These are phyloP conservation scores for Grosmannia serpens DNA, from an alignment of 2,329 filamentous ascomycete genomes.

Conservation along the genomic window DNA sequence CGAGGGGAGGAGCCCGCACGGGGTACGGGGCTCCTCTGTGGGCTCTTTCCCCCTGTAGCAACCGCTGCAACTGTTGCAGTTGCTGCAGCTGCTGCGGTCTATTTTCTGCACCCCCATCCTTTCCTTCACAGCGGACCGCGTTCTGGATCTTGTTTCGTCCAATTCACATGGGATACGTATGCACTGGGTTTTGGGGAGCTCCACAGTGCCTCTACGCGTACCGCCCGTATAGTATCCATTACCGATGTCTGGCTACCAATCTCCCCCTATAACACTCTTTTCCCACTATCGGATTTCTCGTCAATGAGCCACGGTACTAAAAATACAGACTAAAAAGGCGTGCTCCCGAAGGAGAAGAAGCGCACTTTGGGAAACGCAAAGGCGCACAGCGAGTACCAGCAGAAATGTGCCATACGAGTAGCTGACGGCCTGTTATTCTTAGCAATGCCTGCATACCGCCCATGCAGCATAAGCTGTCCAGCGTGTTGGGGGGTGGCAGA, in stretches of 20 bases:
- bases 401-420: neutral
- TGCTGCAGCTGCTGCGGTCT: too few relatives aligned
- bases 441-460: neutral
- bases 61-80: neutral
- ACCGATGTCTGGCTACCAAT: neutral
- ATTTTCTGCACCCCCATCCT: neutral
- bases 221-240: neutral
- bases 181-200: neutral
- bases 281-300: neutral
- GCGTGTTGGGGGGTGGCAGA: neutral
- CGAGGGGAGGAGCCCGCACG: neutral
- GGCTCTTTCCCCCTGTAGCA: too few relatives aligned
- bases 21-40: neutral
- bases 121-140: neutral
- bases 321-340: neutral
- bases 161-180: neutral
- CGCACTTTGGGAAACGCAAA: too few relatives aligned
- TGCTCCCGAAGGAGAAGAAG: neutral
- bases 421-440: neutral
- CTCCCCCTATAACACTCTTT: neutral
- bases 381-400: neutral
- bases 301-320: neutral
- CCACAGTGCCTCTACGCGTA: neutral
- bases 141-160: neutral
- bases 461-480: neutral